Evolutionary conservation across 1,284 basidiomycete genomes (phyloP).

Genomic region (Spongiforma sp.): DNA sequence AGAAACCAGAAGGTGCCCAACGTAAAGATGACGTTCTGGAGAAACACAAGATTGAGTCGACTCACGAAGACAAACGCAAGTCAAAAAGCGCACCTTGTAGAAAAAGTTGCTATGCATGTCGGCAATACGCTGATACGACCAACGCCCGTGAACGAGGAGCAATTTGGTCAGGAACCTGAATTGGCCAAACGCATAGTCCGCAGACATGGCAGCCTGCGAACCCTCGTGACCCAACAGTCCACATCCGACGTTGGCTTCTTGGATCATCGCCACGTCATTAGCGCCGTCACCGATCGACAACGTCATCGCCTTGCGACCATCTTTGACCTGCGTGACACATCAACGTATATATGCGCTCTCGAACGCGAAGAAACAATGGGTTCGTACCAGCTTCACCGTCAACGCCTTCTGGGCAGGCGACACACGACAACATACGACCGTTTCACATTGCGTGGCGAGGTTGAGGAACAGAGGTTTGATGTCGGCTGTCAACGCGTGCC

Average conservation of each 20-base stretch:
- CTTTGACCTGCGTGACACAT: constrained; percentile 72
- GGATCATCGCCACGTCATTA: constrained; percentile 98
- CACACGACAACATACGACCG: constrained; percentile 97
- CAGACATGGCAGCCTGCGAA: constrained; percentile 98
- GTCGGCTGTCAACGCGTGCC: constrained; percentile 78
- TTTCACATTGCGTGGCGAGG: constrained; percentile 94
- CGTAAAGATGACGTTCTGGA: constrained; percentile 88
- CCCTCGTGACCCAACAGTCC: constrained; percentile 95
- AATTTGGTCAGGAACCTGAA: constrained; percentile 95
- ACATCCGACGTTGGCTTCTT: constrained; percentile 97
- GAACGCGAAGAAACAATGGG: constrained; percentile 38
- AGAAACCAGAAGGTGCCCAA: constrained; percentile 95
- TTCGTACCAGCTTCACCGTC: constrained; percentile 90
- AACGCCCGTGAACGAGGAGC: constrained; percentile 93
- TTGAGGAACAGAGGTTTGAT: constrained; percentile 90
- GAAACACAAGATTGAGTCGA: constrained; percentile 1
- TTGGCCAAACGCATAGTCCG: constrained; percentile 98
- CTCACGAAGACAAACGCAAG: not conserved
- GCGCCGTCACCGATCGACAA: constrained; percentile 97
- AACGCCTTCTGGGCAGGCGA: constrained; percentile 96
- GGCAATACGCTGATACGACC: constrained; percentile 97
- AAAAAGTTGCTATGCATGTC: constrained; percentile 99
- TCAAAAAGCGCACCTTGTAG: constrained; percentile 76
- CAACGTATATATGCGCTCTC: not conserved
- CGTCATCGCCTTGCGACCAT: constrained; percentile 95